Evolutionary conservation across 2,329 filamentous ascomycete species (phyloP).

Genomic region (Drechslerella dactyloides): DNA sequence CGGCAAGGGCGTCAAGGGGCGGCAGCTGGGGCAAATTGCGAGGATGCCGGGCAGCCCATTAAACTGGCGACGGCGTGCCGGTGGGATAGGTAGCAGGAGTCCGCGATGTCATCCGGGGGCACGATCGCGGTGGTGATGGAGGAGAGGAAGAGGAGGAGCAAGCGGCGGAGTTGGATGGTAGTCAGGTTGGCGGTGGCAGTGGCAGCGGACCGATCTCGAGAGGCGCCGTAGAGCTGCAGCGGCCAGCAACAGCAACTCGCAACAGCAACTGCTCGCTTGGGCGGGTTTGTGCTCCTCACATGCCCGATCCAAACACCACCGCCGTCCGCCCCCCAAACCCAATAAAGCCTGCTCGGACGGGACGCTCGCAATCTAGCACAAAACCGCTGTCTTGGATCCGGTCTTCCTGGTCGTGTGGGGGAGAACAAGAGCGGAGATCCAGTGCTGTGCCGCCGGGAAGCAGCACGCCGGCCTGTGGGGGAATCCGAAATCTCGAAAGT

Average conservation of each 20-base stretch:
- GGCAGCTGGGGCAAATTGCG: constrained; percentile 3
- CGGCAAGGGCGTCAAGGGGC: background rate
- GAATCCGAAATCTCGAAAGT: too few relatives aligned
- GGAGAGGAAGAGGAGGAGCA: background rate
- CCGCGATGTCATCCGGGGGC: background rate
- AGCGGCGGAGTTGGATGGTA: background rate
- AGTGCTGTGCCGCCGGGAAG: too few relatives aligned
- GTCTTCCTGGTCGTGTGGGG: background rate
- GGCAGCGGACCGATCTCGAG: background rate
- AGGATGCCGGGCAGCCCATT: constrained; percentile 1
- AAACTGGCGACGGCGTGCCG: background rate
- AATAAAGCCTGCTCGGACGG: constrained; percentile 1
- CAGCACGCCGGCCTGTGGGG: too few relatives aligned
- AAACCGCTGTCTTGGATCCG: background rate
- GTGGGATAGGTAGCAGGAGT: background rate
- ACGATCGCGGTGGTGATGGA: background rate
- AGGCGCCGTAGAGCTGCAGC: background rate
- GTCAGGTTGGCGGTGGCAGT: too few relatives aligned
- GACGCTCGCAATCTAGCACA: background rate
- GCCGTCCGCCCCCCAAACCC: background rate
- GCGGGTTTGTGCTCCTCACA: background rate
- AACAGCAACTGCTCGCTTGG: background rate
- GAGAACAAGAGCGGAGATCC: background rate
- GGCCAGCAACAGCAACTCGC: too few relatives aligned
- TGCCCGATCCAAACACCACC: constrained; percentile 4